Conservation (phyloP, 345 rosid genomes). For the Sisymbrium irio region DNA sequence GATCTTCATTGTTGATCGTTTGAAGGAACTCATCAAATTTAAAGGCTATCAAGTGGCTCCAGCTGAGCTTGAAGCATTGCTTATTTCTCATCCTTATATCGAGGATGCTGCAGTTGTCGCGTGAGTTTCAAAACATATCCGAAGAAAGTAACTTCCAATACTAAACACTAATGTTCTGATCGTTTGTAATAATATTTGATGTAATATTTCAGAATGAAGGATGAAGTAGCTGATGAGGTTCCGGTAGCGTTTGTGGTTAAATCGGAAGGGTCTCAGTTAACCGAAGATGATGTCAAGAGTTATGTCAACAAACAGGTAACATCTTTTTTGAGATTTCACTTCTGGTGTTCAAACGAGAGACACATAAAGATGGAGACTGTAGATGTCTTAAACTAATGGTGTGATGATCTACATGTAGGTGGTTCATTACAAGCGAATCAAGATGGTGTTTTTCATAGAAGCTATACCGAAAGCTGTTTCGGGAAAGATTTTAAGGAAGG, state of each 20-base stretch:
- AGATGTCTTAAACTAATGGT: not conserved
- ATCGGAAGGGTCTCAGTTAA: conserved; percentile 58
- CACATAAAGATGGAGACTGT: not conserved
- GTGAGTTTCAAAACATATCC: conserved; percentile 39
- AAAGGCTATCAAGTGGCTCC: conserved; percentile 81
- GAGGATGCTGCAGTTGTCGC: conserved; percentile 59
- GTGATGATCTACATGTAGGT: conserved; percentile 40
- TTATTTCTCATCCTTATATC: conserved; percentile 46
- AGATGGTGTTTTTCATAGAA: conserved; percentile 49
- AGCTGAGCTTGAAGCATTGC: conserved; percentile 72
- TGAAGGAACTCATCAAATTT: conserved; percentile 70
- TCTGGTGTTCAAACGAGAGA: not conserved
- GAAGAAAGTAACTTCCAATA: not conserved
- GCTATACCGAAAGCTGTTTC: conserved; percentile 71
- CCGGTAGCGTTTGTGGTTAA: conserved; percentile 79
- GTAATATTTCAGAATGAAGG: conserved; percentile 58
- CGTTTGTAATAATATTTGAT: not conserved
- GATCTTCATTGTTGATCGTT: conserved; percentile 62
- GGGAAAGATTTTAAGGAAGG: conserved; percentile 71
- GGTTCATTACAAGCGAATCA: conserved; percentile 62
- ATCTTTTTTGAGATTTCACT: not conserved
- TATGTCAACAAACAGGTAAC: conserved; percentile 72
- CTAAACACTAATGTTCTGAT: not conserved
- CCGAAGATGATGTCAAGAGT: conserved; percentile 67
- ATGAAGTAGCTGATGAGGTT: conserved; percentile 78